A percentile compares a stretch with the other conserved stretches of the same genome.
These are phyloP conservation scores for Pluteus cervinus DNA, from an alignment of 768 basidiomycete genomes.

Conservation along the genomic window DNA sequence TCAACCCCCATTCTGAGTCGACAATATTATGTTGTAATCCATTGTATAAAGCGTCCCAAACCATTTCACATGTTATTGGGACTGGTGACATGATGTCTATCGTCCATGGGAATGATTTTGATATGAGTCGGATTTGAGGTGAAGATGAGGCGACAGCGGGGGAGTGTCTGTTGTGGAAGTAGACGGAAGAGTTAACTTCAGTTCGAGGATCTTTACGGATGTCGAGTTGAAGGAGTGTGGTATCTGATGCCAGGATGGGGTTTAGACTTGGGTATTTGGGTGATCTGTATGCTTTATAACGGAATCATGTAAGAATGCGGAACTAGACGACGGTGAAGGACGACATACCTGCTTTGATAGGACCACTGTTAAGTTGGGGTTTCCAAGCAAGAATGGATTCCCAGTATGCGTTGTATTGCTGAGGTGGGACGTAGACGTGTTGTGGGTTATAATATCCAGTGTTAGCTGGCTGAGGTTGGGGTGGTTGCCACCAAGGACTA, in stretches of 20 bases:
- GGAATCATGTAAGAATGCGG: neutral
- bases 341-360: too few species aligned
- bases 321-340: neutral
- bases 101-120: conserved; percentile 59
- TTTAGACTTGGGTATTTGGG: conserved; percentile 45
- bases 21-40: conserved; percentile 46
- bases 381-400: too few species aligned
- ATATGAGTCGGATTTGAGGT: conserved; percentile 45
- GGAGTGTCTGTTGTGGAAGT: conserved; percentile 28
- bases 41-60: conserved; percentile 50
- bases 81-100: conserved; percentile 42
- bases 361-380: too few species aligned
- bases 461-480: too few species aligned
- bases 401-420: too few species aligned
- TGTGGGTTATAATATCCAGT: too few species aligned
- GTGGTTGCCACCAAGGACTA: too few species aligned
- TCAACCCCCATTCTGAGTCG: conserved; percentile 66
- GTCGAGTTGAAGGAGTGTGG: conserved; percentile 45
- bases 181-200: conserved; percentile 36
- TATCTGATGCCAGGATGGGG: conserved; percentile 46
- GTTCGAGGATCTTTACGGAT: conserved; percentile 34
- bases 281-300: conserved; percentile 11
- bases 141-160: conserved; percentile 32
- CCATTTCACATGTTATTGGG: conserved; percentile 41
- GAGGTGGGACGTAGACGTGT: too few species aligned